Percentiles rank a stretch among this genome's conserved stretches.
Evolutionary conservation across 2,329 filamentous ascomycete genomes (phyloP).

Genomic region (Sphaerostilbella broomeana): DNA sequence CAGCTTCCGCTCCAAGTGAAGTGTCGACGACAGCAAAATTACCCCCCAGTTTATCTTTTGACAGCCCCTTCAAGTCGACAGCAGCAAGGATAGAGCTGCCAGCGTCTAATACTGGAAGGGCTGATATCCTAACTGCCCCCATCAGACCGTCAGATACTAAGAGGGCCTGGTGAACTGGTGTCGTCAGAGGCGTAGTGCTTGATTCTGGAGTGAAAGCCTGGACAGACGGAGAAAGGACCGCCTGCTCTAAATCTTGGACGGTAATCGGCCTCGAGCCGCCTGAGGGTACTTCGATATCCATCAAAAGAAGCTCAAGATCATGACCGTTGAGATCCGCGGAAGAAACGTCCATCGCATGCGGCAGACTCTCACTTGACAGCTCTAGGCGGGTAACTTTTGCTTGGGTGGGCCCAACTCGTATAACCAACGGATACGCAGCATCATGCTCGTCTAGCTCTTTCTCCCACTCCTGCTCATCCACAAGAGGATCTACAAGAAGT

Average conservation of each 20-base stretch:
- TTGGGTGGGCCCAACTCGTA: slow-evolving; percentile 43
- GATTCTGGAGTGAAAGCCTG: slow-evolving; percentile 62
- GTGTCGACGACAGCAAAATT: slow-evolving; percentile 58
- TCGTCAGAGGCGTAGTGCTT: slow-evolving; percentile 60
- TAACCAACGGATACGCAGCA: slow-evolving; percentile 51
- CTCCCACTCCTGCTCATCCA: slow-evolving; percentile 60
- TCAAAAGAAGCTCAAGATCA: slow-evolving; percentile 58
- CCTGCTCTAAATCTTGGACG: slow-evolving; percentile 48
- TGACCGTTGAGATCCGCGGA: slow-evolving; percentile 54
- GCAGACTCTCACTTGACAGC: slow-evolving; percentile 29
- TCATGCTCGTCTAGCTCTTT: slow-evolving; percentile 48
- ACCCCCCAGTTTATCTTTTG: slow-evolving; percentile 28
- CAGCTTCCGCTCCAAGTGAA: slow-evolving; percentile 52
- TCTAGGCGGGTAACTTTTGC: slow-evolving; percentile 25
- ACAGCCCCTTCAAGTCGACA: slow-evolving; percentile 49
- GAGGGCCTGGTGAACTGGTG: slow-evolving; percentile 78
- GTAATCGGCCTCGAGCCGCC: slow-evolving; percentile 27
- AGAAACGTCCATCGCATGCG: slow-evolving; percentile 56
- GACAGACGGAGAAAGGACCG: slow-evolving; percentile 68
- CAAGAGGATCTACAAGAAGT: slow-evolving; percentile 63
- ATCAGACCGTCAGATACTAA: slow-evolving; percentile 66
- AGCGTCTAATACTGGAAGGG: slow-evolving; percentile 34
- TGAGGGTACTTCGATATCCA: slow-evolving; percentile 40
- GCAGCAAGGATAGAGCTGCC: slow-evolving; percentile 44
- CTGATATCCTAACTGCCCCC: slow-evolving; percentile 52